A percentile compares a stretch with the other conserved stretches of the same genome.
phyloP scores from a whole-genome alignment of 2,329 filamentous ascomycete species.

The Tricladium varicosporioides region DNA sequence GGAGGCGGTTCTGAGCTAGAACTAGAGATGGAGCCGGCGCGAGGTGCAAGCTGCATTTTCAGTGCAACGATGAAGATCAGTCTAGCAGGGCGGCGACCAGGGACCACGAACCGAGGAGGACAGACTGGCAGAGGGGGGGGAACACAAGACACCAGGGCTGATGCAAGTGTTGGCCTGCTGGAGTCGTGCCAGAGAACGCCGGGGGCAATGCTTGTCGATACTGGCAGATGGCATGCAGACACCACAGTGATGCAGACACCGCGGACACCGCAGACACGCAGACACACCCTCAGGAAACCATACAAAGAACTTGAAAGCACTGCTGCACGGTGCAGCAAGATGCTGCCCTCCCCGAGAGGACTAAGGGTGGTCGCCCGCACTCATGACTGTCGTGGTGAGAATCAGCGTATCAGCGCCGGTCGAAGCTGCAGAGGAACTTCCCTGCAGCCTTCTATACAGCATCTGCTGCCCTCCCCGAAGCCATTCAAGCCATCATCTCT shows the following conservation, averaged over 20 bases:
- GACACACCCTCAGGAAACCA: too few species aligned
- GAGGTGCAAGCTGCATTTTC: slow-evolving; percentile 8
- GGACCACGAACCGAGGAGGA: slow-evolving; percentile 3
- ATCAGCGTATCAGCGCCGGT: slow-evolving; percentile 11
- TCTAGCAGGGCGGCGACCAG: slow-evolving; percentile 18
- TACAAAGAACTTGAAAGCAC: too few species aligned
- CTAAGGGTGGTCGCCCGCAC: too few species aligned
- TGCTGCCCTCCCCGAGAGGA: too few species aligned
- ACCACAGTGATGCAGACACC: too few species aligned
- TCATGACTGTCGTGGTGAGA: background rate
- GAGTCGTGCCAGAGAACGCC: too few species aligned
- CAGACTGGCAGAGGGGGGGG: slow-evolving; percentile 2
- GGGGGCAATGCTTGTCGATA: too few species aligned
- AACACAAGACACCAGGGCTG: slow-evolving; percentile 1
- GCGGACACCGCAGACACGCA: too few species aligned
- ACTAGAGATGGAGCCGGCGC: slow-evolving; percentile 1
- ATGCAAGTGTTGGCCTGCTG: background rate
- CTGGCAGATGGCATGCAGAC: too few species aligned
- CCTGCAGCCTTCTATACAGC: slow-evolving; percentile 32
- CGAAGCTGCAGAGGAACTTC: slow-evolving; percentile 29
- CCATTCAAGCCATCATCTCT: background rate
- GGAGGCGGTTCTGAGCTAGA: slow-evolving; percentile 16
- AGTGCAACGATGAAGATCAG: slow-evolving; percentile 24
- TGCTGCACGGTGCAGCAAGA: too few species aligned
- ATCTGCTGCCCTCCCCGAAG: background rate